Percentiles rank a stretch among this genome's conserved stretches.
These are phyloP conservation scores for Phialophora expanda DNA, from an alignment of 2,329 filamentous ascomycete species.

Conservation along the genomic window DNA sequence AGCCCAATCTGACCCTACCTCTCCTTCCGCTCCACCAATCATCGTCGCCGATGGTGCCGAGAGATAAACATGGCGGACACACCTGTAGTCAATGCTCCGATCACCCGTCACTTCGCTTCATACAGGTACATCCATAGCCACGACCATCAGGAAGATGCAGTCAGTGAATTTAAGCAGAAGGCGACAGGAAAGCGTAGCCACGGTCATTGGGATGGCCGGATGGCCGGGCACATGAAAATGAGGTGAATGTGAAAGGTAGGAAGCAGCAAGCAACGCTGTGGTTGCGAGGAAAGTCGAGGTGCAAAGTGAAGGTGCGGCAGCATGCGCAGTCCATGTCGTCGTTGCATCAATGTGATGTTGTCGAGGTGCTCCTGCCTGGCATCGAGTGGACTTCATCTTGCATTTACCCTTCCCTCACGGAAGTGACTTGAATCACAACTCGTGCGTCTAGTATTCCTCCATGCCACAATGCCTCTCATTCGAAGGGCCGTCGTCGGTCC, in stretches of 20 bases:
- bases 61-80: conserved; percentile 8
- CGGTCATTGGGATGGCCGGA: neutral
- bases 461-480: conserved; percentile 32
- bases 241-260: neutral
- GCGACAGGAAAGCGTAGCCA: neutral
- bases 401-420: neutral
- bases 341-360: neutral
- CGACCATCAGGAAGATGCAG: neutral
- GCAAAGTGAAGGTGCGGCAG: conserved; percentile 6
- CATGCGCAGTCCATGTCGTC: neutral
- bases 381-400: neutral
- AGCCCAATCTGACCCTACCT: conserved; percentile 4
- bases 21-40: conserved; percentile 23
- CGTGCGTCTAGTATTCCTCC: conserved; percentile 2
- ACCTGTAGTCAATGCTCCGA: neutral
- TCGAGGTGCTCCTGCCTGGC: neutral
- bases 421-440: neutral
- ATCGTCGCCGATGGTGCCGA: conserved; percentile 18
- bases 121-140: neutral
- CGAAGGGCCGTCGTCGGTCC: conserved; percentile 14
- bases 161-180: neutral
- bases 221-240: neutral
- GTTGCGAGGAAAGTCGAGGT: neutral
- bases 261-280: neutral
- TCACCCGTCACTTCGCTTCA: neutral